These are phyloP conservation scores for Camelina neglecta DNA, from an alignment of 345 rosid species.

Conservation along the genomic window DNA sequence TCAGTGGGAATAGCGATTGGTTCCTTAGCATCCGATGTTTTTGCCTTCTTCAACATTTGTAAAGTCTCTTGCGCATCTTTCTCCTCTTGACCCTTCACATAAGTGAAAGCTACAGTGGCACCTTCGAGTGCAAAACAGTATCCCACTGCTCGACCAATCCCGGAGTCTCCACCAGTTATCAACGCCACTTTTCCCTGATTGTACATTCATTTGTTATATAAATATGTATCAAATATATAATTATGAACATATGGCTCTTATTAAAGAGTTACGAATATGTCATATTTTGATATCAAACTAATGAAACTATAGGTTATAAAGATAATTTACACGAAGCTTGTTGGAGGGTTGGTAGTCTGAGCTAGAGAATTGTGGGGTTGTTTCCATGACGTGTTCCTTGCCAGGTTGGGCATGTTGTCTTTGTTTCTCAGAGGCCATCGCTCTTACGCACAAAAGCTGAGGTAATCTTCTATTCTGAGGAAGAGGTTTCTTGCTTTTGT, in stretches of 20 bases:
- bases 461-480: slow-evolving; percentile 45
- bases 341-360: slow-evolving; percentile 71
- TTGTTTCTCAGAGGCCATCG: slow-evolving; percentile 39
- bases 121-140: slow-evolving; percentile 61
- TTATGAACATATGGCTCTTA: neutral
- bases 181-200: slow-evolving; percentile 75
- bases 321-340: slow-evolving; percentile 59
- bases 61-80: slow-evolving; percentile 71
- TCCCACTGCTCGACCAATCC: slow-evolving; percentile 75
- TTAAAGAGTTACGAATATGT: neutral
- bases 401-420: slow-evolving; percentile 75
- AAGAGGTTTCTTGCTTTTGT: slow-evolving; percentile 22
- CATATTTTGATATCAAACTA: neutral
- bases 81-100: slow-evolving; percentile 67
- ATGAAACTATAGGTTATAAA: neutral
- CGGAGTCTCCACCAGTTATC: slow-evolving; percentile 83
- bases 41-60: slow-evolving; percentile 51
- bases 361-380: slow-evolving; percentile 57
- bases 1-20: slow-evolving; percentile 63
- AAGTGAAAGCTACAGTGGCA: slow-evolving; percentile 80
- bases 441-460: slow-evolving; percentile 54
- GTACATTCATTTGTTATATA: neutral
- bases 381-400: slow-evolving; percentile 71
- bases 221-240: too few relatives aligned
- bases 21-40: slow-evolving; percentile 56